A percentile compares a stretch with the other conserved stretches of the same genome.
phyloP scores from a whole-genome alignment of 305 asterid genomes.

The Solanum hybrid region DNA sequence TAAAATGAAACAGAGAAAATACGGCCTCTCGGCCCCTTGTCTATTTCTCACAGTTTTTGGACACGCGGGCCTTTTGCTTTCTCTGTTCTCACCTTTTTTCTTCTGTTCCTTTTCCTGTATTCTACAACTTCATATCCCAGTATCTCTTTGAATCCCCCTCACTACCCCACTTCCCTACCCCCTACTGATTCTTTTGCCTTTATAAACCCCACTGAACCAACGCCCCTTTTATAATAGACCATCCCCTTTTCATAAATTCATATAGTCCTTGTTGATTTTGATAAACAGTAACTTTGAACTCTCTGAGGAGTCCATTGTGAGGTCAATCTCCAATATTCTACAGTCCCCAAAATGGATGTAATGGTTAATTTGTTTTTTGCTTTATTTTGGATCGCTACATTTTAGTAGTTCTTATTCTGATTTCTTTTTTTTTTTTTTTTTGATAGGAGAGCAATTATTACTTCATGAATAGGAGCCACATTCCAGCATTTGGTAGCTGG shows the following conservation, averaged over 20 bases:
- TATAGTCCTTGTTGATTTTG: background rate
- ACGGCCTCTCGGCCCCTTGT: background rate
- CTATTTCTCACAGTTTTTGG: conserved; percentile 7
- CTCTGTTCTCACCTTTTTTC: background rate
- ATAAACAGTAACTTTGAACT: background rate
- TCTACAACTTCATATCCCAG: background rate
- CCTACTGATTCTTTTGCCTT: background rate
- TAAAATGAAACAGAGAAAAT: background rate
- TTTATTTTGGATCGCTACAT: background rate
- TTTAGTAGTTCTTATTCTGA: background rate
- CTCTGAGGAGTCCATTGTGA: background rate
- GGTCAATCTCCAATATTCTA: background rate
- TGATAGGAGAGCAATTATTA: conserved; percentile 5
- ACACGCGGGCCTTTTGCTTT: conserved; percentile 24
- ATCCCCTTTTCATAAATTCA: background rate
- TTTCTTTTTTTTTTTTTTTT: background rate
- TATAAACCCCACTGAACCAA: background rate
- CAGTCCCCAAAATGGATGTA: background rate
- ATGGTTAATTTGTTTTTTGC: background rate
- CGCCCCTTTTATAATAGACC: background rate
- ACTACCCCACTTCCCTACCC: background rate
- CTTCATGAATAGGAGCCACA: conserved; percentile 35
- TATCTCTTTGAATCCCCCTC: background rate
- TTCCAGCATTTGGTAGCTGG: conserved; percentile 98
- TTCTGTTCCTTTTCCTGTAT: background rate